These are phyloP conservation scores for Darksidea phi DNA, from an alignment of 495 filamentous ascomycete species.

Conservation along the genomic window DNA sequence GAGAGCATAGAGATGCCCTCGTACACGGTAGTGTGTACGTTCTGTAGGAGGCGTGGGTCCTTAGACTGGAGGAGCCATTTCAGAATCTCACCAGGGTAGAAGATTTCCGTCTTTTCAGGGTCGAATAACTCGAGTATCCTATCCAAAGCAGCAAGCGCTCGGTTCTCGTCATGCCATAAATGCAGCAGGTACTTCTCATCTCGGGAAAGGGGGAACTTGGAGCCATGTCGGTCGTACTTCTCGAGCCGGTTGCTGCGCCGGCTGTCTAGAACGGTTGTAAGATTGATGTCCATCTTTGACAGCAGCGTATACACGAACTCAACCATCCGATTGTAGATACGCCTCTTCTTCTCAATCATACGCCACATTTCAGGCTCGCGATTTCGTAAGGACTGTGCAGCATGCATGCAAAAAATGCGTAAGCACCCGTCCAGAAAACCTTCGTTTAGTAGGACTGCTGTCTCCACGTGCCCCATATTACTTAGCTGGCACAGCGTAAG, in stretches of 20 bases:
- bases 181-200: conserved; percentile 13
- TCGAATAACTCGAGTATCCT: conserved; percentile 34
- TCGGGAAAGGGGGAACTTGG: conserved; percentile 22
- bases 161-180: conserved; percentile 25
- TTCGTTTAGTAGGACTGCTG: conserved; percentile 21
- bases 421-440: conserved; percentile 26
- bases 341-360: conserved; percentile 31
- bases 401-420: conserved; percentile 27
- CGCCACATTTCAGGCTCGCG: conserved; percentile 27
- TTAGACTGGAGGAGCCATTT: conserved; percentile 27
- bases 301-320: conserved; percentile 29
- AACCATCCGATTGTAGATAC: conserved; percentile 19
- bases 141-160: conserved; percentile 20
- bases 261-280: not conserved
- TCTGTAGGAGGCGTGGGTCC: not conserved
- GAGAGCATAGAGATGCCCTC: conserved; percentile 20
- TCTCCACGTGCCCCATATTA: conserved; percentile 26
- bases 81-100: conserved; percentile 29
- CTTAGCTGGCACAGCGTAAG: conserved; percentile 23
- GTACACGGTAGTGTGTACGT: conserved; percentile 9
- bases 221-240: conserved; percentile 18
- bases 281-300: conserved; percentile 26
- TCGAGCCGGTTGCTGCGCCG: conserved; percentile 9
- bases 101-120: conserved; percentile 18
- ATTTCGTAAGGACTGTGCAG: conserved; percentile 2